Evolutionary conservation across 2,329 filamentous ascomycete species (phyloP).

Genomic region (Aspergillus texensis): DNA sequence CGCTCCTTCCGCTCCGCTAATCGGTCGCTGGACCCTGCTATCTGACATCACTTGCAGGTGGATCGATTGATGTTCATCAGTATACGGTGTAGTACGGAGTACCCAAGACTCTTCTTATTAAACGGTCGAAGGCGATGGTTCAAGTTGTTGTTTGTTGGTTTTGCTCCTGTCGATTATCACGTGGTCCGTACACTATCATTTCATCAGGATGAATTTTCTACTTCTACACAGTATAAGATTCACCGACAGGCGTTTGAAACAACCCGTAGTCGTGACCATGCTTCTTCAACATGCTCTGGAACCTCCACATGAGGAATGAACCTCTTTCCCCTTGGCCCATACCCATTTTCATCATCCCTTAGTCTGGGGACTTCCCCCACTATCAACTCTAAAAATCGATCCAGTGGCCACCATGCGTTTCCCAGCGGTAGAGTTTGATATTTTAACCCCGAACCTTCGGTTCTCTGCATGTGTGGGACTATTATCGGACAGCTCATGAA

Average conservation of each 20-base stretch:
- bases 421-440: constrained; percentile 8
- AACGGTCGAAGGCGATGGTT: background rate
- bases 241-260: background rate
- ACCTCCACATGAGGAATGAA: constrained; percentile 51
- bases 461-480: constrained; percentile 19
- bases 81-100: too few species aligned
- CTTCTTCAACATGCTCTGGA: constrained; percentile 37
- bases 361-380: constrained; percentile 49
- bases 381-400: constrained; percentile 46
- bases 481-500: constrained; percentile 30
- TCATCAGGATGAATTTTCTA: background rate
- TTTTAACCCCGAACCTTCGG: constrained; percentile 6
- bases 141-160: background rate
- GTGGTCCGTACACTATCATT: background rate
- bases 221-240: background rate
- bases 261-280: constrained; percentile 23
- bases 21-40: background rate
- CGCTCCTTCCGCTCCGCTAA: background rate
- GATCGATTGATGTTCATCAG: background rate
- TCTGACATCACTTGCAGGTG: background rate
- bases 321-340: constrained; percentile 47
- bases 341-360: constrained; percentile 46
- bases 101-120: background rate
- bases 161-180: background rate
- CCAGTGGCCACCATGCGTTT: constrained; percentile 39